phyloP scores from a whole-genome alignment of 2,329 filamentous ascomycete species.

The Aspergillus ruber region DNA sequence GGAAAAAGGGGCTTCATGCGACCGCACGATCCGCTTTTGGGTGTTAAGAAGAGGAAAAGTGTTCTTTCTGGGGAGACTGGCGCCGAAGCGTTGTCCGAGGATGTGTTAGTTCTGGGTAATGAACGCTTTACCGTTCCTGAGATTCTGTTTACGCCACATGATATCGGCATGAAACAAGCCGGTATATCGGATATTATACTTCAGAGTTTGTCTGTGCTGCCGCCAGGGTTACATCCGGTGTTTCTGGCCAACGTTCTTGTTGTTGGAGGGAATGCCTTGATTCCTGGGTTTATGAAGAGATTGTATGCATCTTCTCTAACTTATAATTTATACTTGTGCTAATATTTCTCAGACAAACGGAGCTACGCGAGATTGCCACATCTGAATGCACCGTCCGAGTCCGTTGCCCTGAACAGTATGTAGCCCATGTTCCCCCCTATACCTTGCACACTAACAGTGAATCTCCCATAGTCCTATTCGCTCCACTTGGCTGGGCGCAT shows the following conservation, averaged over 20 bases:
- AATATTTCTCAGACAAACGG: slow-evolving; percentile 46
- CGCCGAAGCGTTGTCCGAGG: slow-evolving; percentile 55
- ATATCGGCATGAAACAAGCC: slow-evolving; percentile 76
- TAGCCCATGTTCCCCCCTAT: slow-evolving; percentile 8
- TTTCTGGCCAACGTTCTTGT: slow-evolving; percentile 82
- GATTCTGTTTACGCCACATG: slow-evolving; percentile 76
- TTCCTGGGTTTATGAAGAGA: slow-evolving; percentile 75
- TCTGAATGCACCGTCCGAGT: slow-evolving; percentile 74
- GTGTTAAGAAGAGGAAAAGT: slow-evolving; percentile 47
- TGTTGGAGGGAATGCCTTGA: slow-evolving; percentile 75
- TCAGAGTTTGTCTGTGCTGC: slow-evolving; percentile 67
- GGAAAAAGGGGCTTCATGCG: slow-evolving; percentile 62
- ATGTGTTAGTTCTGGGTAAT: slow-evolving; percentile 79
- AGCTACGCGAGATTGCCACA: slow-evolving; percentile 64
- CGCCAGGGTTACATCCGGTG: slow-evolving; percentile 75
- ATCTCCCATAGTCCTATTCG: slow-evolving; percentile 56
- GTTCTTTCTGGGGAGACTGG: slow-evolving; percentile 40
- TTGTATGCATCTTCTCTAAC: slow-evolving; percentile 43
- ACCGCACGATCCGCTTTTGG: slow-evolving; percentile 65
- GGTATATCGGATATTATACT: slow-evolving; percentile 78
- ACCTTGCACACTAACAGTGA: slow-evolving; percentile 4
- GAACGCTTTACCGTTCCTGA: slow-evolving; percentile 89
- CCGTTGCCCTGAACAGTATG: slow-evolving; percentile 57
- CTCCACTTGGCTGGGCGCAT: slow-evolving; percentile 81
- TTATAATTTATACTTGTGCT: slow-evolving; percentile 7